A percentile compares a stretch with the other conserved stretches of the same genome.
These are phyloP conservation scores for Cercis canadensis DNA, from an alignment of 306 rosid genomes.

Conservation along the genomic window DNA sequence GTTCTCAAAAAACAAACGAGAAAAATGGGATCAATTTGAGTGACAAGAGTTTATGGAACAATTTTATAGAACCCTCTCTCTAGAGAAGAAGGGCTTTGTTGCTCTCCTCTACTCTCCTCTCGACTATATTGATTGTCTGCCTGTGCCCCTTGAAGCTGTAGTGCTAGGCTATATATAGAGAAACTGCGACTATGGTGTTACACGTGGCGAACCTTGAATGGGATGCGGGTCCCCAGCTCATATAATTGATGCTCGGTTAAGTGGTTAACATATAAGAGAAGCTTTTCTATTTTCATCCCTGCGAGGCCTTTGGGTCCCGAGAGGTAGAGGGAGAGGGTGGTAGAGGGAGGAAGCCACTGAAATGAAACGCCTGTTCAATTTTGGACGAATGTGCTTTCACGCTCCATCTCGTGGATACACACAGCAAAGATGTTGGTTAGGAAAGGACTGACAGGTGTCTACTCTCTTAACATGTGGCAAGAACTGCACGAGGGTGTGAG, in stretches of 20 bases:
- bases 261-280: not conserved
- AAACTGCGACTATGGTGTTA: not conserved
- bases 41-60: not conserved
- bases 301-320: no score
- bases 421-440: not conserved
- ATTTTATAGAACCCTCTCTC: no score
- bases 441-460: not conserved
- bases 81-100: not conserved
- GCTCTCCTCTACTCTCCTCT: not conserved
- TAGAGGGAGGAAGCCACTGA: not conserved
- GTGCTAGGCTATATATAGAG: slow-evolving; percentile 44
- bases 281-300: not conserved
- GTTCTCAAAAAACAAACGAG: not conserved
- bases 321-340: no score
- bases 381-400: not conserved
- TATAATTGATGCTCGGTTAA: slow-evolving; percentile 2
- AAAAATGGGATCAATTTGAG: not conserved
- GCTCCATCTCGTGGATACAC: not conserved
- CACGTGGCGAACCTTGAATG: slow-evolving; percentile 51
- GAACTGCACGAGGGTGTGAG: not conserved
- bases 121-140: not conserved
- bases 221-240: not conserved
- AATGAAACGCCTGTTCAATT: no score
- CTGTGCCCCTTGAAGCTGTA: not conserved
- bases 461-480: not conserved